Evolutionary conservation across 1,139 yeast genomes (phyloP).

Genomic region (Pichia sp.): DNA sequence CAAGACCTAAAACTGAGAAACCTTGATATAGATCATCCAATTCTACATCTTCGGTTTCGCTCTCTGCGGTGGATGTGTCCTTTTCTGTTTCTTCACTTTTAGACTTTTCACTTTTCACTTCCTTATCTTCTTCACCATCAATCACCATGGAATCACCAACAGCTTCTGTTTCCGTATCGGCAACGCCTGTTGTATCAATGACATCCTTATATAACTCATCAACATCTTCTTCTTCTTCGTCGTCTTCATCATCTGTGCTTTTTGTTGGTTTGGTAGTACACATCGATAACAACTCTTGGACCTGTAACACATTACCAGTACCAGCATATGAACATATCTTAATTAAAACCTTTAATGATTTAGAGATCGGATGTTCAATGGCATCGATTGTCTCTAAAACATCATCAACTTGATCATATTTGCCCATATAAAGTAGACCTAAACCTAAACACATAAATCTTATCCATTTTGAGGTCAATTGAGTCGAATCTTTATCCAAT

Average conservation of each 20-base stretch:
- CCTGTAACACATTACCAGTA: constrained; percentile 93
- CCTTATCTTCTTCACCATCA: constrained; percentile 4
- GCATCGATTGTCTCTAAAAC: constrained; percentile 93
- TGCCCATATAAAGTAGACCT: constrained; percentile 89
- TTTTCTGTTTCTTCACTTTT: constrained; percentile 21
- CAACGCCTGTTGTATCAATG: constrained; percentile 9
- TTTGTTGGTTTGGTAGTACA: constrained; percentile 50
- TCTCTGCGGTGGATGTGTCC: constrained; percentile 7
- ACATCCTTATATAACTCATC: constrained; percentile 13
- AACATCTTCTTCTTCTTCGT: constrained; percentile 33
- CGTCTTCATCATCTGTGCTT: constrained; percentile 39
- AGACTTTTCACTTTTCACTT: constrained; percentile 15
- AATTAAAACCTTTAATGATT: constrained; percentile 82
- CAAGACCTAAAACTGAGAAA: constrained; percentile 90
- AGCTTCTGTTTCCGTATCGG: constrained; percentile 3
- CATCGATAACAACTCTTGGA: constrained; percentile 85
- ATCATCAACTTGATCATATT: constrained; percentile 91
- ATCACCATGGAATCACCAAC: constrained; percentile 21
- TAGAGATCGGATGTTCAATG: constrained; percentile 88
- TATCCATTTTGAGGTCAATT: constrained; percentile 78
- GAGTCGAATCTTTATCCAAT: constrained; percentile 73
- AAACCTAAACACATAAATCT: constrained; percentile 88
- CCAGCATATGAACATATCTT: constrained; percentile 96
- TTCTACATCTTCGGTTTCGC: constrained; percentile 13
- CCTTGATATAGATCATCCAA: constrained; percentile 68